These are phyloP conservation scores for Leccinum imitatum DNA, from an alignment of 768 basidiomycete genomes.

Conservation along the genomic window DNA sequence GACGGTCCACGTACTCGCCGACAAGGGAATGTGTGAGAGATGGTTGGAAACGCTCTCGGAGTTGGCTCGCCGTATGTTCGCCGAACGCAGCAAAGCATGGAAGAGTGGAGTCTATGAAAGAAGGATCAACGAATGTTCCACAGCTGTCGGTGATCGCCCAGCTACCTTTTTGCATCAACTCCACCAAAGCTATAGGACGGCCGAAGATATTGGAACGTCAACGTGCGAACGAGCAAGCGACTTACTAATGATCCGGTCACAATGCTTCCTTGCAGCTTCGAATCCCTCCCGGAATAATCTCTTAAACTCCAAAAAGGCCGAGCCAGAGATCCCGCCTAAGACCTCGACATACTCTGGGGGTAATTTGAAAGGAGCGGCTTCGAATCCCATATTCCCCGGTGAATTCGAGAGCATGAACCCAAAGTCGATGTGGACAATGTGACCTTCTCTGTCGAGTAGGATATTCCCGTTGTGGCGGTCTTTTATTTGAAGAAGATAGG, in stretches of 20 bases:
- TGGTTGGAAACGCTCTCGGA: conserved; percentile 94
- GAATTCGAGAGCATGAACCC: conserved; percentile 98
- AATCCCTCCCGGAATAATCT: conserved; percentile 90
- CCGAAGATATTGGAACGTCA: conserved; percentile 3
- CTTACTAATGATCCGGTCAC: conserved; percentile 91
- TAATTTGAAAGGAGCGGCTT: conserved; percentile 98
- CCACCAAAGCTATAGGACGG: conserved; percentile 67
- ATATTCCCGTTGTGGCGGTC: conserved; percentile 99
- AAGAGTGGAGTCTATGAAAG: conserved; percentile 69
- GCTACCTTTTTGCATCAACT: conserved; percentile 94
- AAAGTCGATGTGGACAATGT: conserved; percentile 96
- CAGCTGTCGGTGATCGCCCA: conserved; percentile 4
- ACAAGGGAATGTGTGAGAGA: conserved; percentile 81
- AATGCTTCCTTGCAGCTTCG: conserved; percentile 91
- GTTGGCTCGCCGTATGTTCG: conserved; percentile 82
- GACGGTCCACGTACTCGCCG: conserved; percentile 83
- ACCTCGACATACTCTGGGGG: conserved; percentile 95
- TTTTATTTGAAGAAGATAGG: conserved; percentile 97
- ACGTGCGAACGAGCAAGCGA: conserved; percentile 11
- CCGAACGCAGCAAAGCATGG: conserved; percentile 92
- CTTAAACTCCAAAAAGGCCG: conserved; percentile 81
- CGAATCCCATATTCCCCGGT: conserved; percentile 96
- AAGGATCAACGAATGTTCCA: conserved; percentile 4
- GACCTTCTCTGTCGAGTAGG: conserved; percentile 91
- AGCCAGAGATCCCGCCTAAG: conserved; percentile 78